Base-by-base conservation (phyloP, 306 rosid species). In the Inga oerstediana region DNA sequence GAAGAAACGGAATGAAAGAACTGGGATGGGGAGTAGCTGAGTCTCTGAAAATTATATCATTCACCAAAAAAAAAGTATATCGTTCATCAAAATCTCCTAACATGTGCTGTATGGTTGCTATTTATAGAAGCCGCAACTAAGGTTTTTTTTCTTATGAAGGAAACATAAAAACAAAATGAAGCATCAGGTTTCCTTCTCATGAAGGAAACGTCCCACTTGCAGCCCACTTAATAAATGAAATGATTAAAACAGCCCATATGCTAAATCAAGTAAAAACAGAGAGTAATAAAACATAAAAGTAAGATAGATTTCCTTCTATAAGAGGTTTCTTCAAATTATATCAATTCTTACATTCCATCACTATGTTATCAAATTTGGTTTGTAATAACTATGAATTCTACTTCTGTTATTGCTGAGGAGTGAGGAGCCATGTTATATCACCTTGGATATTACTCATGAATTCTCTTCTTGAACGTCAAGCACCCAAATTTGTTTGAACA, bases 401-500 rank as follows among this genome's bases (percentile, higher is more conserved):
- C 64, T 20, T 58, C 30, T 58, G 30, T 20, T n/a, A 52, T 52
- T 52, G 59, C 59, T 17, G 59, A 52, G 59, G 59, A 52, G 10
- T 17, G 59, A 52, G 59, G 59, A 52, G 10, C 59, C 59, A 52
- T 5, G 2, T 16, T 51, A 54, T 54, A 48, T 72, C 35, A 4
- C 16, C 15, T 62, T 20, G 64, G 22, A 73, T 56, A 19, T 4
- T 72, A 35, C 52, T 62, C 16, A 20, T 48, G 62, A 41, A 58
- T 65, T 62, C 66, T 79, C 11, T 45, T 67, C 39, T 39, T 83
- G 20, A 43, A 78, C 8, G 1, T 82, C 54, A 67, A 46, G 77
- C 37, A 58, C 62, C 48, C 41, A 30, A 39, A 66, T 84, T 35
- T 22, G 48, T 41, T 51, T 62, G 44, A 4, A 70, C 68, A 8